Evolutionary conservation across 371 early-diverging fungal genomes (phyloP).

Genomic region (Saksenaea oblongispora): DNA sequence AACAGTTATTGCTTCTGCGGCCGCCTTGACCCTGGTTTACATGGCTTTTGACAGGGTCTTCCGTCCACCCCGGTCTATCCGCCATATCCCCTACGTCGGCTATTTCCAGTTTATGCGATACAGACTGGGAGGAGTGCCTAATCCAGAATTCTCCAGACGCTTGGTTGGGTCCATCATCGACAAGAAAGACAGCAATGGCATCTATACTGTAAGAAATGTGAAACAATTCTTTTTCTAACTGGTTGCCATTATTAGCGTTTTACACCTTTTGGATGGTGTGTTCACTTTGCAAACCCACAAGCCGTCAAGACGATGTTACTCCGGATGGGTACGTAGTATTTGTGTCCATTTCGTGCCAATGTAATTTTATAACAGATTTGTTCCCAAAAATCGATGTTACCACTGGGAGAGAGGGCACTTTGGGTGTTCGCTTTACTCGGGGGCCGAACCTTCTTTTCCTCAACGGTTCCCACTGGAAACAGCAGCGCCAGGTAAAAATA

Average conservation of each 20-base stretch:
- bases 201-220: conserved; percentile 3
- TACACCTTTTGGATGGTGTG: conserved; percentile 15
- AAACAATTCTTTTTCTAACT: not conserved
- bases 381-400: conserved; percentile 16
- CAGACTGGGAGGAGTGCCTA: not conserved
- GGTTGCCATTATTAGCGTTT: not conserved
- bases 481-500: conserved; percentile 2
- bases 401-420: not conserved
- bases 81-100: conserved; percentile 12
- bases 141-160: not conserved
- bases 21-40: conserved; percentile 7
- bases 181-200: not conserved
- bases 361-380: conserved; percentile 3
- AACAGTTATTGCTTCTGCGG: not conserved
- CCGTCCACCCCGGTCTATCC: conserved; percentile 13
- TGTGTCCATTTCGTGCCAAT: not conserved
- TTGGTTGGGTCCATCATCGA: not conserved
- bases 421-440: conserved; percentile 10
- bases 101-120: conserved; percentile 6
- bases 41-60: not conserved
- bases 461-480: conserved; percentile 15
- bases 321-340: conserved; percentile 6
- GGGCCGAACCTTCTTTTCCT: conserved; percentile 14
- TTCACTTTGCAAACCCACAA: conserved; percentile 11
- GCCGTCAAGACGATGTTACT: conserved; percentile 10